Evolutionary conservation across 345 rosid genomes (phyloP), one percentile per base, ranked within the genome.

Genomic region (Pistacia vera): DNA sequence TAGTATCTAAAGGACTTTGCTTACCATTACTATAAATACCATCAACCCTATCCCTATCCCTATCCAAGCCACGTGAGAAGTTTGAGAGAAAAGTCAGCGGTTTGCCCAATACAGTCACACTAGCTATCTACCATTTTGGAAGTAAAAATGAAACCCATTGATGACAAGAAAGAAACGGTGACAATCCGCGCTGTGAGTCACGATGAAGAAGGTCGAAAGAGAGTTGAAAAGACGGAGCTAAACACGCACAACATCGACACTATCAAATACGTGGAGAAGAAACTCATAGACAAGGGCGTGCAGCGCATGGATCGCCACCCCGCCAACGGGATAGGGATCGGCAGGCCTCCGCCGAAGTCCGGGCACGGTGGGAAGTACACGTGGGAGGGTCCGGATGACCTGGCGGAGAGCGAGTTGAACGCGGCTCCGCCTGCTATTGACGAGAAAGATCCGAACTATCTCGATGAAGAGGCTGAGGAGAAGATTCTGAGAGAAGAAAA

Each of bases 281-380:
- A 91, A 88, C 86, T 91, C 30, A 73, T 62, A 81, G 90, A 90
- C 66, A 91, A 93, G 78, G 98, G 97, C 3, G 72, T 88, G 9
- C 87, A 83, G 16, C 83, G 95, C 52, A 83, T 89, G 97, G 98
- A 95, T 4, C 83, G 97, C 4, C 98, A 88, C 77, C 91, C 97
- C 0, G 83, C 78, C 5, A 83, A 88, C 55, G 98, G 98, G 11
- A 60, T 76, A 0, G 86, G 93, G 8, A 85, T 95, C 9, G 73
- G 81, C 8, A 77, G 66, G 28, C 91, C 84, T 1, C 91, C 98
- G 2, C 84, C 93, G 0, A 95, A 93, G 79, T 89, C 90, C 0
- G 96, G 99, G 30, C 97, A 73, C 77, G 96, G 97, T 0, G 98
- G 99, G 6, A 95, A 95, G 83, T 95, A 80, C 87, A 93, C 96